Evolutionary conservation across 2,329 filamentous ascomycete species (phyloP).

Genomic region (Claviceps sp.): DNA sequence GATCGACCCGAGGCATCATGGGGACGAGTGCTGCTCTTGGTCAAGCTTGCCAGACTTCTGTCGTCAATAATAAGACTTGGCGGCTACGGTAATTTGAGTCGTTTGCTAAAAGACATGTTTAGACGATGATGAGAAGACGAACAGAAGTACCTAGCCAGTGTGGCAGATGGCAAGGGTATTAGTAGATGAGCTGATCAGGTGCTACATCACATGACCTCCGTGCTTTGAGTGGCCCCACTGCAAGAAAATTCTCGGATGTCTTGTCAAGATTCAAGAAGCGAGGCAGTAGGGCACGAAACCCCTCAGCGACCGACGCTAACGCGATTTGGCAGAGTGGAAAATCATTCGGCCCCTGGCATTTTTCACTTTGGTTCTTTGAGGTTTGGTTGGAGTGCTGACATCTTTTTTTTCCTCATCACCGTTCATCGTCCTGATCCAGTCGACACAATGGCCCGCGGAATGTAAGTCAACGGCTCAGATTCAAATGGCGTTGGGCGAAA

Average conservation of each 20-base stretch:
- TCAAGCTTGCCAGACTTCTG: no score
- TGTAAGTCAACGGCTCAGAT: constrained; percentile 28
- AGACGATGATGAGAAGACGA: background rate
- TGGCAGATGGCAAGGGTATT: background rate
- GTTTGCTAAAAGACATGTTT: no score
- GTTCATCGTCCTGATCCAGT: constrained; percentile 23
- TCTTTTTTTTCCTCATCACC: constrained; percentile 21
- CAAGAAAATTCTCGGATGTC: background rate
- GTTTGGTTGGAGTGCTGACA: constrained; percentile 9
- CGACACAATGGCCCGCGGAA: constrained; percentile 52
- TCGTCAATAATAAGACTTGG: no score
- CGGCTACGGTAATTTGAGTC: no score
- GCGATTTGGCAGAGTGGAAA: constrained; percentile 14
- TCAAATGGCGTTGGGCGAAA: background rate
- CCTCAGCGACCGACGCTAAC: constrained; percentile 15
- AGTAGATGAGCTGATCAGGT: constrained; percentile 1
- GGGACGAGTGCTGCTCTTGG: no score
- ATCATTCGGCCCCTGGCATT: constrained; percentile 17
- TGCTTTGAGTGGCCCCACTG: background rate
- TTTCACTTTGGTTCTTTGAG: constrained; percentile 11
- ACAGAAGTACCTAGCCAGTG: background rate
- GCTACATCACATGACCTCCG: constrained; percentile 4
- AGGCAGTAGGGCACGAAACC: constrained; percentile 22
- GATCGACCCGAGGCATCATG: no score
- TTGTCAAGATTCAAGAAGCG: no score